Conservation (phyloP, 2,329 filamentous ascomycete genomes). For the Neocucurbitaria cava region DNA sequence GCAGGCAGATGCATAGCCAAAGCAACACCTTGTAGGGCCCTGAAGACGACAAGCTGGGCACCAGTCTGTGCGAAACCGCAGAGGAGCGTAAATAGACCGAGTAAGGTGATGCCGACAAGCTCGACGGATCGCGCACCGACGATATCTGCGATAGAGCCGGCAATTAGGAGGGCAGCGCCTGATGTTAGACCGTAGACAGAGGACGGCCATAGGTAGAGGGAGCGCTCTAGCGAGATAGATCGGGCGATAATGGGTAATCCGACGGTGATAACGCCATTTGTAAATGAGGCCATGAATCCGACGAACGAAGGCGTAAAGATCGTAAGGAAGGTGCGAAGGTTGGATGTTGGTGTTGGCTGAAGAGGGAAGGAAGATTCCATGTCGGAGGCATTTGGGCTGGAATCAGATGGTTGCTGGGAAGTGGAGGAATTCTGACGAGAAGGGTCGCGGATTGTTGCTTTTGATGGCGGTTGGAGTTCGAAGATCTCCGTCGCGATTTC, state of each 20-base stretch:
- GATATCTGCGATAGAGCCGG: conserved; percentile 60
- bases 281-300: conserved; percentile 38
- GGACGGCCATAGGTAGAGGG: conserved; percentile 43
- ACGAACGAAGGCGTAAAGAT: conserved; percentile 24
- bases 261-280: conserved; percentile 52
- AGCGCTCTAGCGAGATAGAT: conserved; percentile 35
- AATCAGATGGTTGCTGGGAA: background rate
- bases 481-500: background rate
- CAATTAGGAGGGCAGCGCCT: conserved; percentile 58
- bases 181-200: conserved; percentile 52
- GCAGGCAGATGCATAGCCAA: conserved; percentile 57
- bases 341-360: background rate
- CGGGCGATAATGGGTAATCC: conserved; percentile 52
- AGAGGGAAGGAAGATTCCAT: background rate
- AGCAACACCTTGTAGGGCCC: conserved; percentile 57
- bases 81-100: conserved; percentile 53
- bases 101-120: conserved; percentile 52
- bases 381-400: background rate
- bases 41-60: conserved; percentile 51
- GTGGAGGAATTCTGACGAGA: background rate
- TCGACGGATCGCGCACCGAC: conserved; percentile 56
- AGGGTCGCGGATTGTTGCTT: background rate
- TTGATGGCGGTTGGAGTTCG: conserved; percentile 5
- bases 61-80: conserved; percentile 56
- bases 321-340: conserved; percentile 6